Evolutionary conservation across 306 rosid species (phyloP).

Genomic region (Fragaria vesca): DNA sequence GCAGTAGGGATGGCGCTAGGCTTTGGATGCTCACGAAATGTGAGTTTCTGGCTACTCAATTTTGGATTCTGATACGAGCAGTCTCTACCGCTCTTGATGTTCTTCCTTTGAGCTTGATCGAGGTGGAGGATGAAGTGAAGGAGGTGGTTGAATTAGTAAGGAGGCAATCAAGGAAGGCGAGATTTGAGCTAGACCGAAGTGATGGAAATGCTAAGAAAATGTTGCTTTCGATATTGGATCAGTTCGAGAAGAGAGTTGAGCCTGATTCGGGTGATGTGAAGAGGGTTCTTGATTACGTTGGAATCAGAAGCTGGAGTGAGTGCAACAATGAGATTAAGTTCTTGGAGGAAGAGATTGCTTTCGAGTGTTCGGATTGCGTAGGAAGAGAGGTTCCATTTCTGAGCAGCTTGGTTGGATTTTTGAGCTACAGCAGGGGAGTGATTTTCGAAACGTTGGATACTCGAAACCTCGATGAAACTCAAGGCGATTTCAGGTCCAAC

Average conservation of each 20-base stretch:
- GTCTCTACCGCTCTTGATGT: conserved; percentile 65
- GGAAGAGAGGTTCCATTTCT: conserved; percentile 44
- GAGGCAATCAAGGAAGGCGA: conserved; percentile 55
- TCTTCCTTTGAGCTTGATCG: conserved; percentile 39
- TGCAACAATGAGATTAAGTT: conserved; percentile 57
- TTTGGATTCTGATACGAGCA: conserved; percentile 36
- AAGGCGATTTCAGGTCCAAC: conserved; percentile 29
- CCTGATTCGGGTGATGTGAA: conserved; percentile 36
- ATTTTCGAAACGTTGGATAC: conserved; percentile 52
- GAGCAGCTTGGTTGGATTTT: conserved; percentile 58
- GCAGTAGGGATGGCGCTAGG: conserved; percentile 39
- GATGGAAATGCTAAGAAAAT: conserved; percentile 32
- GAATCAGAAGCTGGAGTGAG: conserved; percentile 52
- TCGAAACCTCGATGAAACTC: background rate
- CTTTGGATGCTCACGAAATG: conserved; percentile 57
- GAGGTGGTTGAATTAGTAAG: conserved; percentile 55
- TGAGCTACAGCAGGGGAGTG: conserved; percentile 58
- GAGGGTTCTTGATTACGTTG: conserved; percentile 42
- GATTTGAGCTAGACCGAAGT: conserved; percentile 36
- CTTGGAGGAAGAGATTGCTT: conserved; percentile 53
- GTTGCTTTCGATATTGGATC: conserved; percentile 32
- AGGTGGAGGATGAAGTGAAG: conserved; percentile 50
- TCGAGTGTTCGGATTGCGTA: conserved; percentile 16
- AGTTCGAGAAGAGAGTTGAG: conserved; percentile 55
- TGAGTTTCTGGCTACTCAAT: conserved; percentile 43